These are phyloP conservation scores for Rhodotorula kratochvilovae DNA, from an alignment of 768 basidiomycete species.

Conservation along the genomic window DNA sequence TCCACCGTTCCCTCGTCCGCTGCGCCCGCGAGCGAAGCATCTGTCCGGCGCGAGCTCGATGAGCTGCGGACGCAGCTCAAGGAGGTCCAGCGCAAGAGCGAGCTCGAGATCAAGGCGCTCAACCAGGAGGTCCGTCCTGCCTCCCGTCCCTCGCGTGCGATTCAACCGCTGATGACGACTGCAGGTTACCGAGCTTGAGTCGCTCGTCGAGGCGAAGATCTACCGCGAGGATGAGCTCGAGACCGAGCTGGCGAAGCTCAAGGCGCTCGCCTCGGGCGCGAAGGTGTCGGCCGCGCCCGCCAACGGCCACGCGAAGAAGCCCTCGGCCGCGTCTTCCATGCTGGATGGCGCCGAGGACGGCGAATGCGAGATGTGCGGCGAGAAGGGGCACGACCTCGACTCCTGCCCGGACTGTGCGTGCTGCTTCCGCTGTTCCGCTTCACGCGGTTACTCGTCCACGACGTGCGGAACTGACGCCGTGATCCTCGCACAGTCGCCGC, in stretches of 20 bases:
- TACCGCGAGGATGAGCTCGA: constrained; percentile 90
- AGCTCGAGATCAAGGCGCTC: constrained; percentile 62
- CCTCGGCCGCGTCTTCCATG: not conserved
- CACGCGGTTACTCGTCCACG: not conserved
- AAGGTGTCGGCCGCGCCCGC: not conserved
- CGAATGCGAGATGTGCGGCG: constrained; percentile 80
- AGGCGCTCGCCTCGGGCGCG: constrained; percentile 50
- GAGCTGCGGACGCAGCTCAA: constrained; percentile 36
- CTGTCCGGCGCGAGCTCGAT: constrained; percentile 52
- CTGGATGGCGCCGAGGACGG: constrained; percentile 21
- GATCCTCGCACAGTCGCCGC: constrained; percentile 12
- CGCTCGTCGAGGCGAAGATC: constrained; percentile 91
- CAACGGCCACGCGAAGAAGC: not conserved
- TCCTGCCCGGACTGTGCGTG: constrained; percentile 66
- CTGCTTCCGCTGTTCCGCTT: not conserved
- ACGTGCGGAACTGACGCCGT: not conserved
- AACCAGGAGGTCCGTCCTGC: constrained; percentile 60
- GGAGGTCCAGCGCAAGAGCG: constrained; percentile 41
- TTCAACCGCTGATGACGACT: constrained; percentile 40
- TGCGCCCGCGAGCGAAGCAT: constrained; percentile 42
- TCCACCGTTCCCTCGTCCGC: constrained; percentile 46
- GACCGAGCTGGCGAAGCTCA: constrained; percentile 70
- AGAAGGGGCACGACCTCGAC: constrained; percentile 79
- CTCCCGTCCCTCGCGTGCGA: not conserved
- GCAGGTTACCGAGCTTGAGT: constrained; percentile 86